phyloP scores from a whole-genome alignment of 1,284 basidiomycete species.

The Heterobasidion occidentale region DNA sequence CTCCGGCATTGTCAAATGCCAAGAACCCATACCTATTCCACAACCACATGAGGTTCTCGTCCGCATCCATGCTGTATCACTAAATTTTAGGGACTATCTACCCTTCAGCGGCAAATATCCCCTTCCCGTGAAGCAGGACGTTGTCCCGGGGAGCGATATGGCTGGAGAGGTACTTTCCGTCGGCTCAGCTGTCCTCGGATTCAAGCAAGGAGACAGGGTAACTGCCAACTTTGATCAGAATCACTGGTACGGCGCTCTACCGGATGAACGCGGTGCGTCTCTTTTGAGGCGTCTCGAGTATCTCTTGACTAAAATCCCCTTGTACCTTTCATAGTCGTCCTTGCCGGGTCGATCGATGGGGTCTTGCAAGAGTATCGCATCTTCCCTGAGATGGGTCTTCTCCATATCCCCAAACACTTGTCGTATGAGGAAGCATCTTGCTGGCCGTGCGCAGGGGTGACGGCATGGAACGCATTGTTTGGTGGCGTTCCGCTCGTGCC shows the following conservation, averaged over 20 bases:
- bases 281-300: background rate
- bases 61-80: conserved; percentile 3
- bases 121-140: background rate
- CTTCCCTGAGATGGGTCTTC: conserved; percentile 23
- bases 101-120: background rate
- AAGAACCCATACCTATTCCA: background rate
- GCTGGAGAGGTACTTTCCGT: conserved; percentile 1
- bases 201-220: conserved; percentile 2
- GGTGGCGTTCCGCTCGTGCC: conserved; percentile 3
- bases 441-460: conserved; percentile 20
- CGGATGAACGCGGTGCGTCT: background rate
- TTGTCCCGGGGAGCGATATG: background rate
- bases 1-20: background rate
- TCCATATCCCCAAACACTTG: conserved; percentile 32
- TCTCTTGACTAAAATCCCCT: background rate
- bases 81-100: conserved; percentile 3
- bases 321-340: background rate
- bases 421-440: conserved; percentile 44
- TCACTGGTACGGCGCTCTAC: background rate
- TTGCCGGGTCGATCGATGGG: conserved; percentile 9
- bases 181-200: background rate
- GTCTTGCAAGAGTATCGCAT: conserved; percentile 37
- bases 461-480: conserved; percentile 7
- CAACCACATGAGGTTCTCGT: conserved; percentile 1
- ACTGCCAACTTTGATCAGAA: background rate